Conservation (phyloP, 164 flowering plant species). For the Vitis cinerea region DNA sequence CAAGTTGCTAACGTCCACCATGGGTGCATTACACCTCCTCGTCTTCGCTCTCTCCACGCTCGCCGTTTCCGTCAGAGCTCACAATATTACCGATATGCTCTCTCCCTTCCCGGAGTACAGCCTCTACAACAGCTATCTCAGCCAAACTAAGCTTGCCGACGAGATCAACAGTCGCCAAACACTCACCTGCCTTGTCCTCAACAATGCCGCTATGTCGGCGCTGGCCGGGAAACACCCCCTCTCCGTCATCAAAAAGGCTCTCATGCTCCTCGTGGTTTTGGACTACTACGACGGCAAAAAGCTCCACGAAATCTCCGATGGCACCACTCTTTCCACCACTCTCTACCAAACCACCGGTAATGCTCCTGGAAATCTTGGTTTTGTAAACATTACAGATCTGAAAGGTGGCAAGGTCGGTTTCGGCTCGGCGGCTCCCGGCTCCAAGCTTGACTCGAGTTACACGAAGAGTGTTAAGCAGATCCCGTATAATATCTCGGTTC, state of each 20-base stretch:
- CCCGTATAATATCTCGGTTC: conserved; percentile 74
- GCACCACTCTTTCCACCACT: conserved; percentile 74
- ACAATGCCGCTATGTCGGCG: conserved; percentile 61
- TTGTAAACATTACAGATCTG: conserved; percentile 87
- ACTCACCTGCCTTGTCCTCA: conserved; percentile 67
- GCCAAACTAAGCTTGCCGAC: conserved; percentile 74
- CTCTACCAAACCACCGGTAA: conserved; percentile 92
- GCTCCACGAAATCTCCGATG: conserved; percentile 80
- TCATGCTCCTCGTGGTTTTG: conserved; percentile 63
- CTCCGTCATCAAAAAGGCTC: conserved; percentile 60
- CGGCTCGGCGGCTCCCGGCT: conserved; percentile 80
- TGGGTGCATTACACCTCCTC: conserved; percentile 17
- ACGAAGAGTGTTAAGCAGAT: conserved; percentile 59
- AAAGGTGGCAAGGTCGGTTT: conserved; percentile 84
- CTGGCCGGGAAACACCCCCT: conserved; percentile 60
- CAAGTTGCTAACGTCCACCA: conserved; percentile 3
- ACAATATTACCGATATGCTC: conserved; percentile 81
- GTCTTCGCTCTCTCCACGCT: conserved; percentile 15
- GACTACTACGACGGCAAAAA: conserved; percentile 75
- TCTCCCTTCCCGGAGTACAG: conserved; percentile 56
- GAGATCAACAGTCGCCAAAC: conserved; percentile 85
- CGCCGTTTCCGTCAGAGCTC: conserved; percentile 30
- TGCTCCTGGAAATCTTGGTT: conserved; percentile 69
- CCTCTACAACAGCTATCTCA: conserved; percentile 54
- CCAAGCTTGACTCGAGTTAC: conserved; percentile 62